Evolutionary conservation across 1,284 basidiomycete species (phyloP), one percentile per base, ranked within the genome.

Genomic region (Trametes polyzona): DNA sequence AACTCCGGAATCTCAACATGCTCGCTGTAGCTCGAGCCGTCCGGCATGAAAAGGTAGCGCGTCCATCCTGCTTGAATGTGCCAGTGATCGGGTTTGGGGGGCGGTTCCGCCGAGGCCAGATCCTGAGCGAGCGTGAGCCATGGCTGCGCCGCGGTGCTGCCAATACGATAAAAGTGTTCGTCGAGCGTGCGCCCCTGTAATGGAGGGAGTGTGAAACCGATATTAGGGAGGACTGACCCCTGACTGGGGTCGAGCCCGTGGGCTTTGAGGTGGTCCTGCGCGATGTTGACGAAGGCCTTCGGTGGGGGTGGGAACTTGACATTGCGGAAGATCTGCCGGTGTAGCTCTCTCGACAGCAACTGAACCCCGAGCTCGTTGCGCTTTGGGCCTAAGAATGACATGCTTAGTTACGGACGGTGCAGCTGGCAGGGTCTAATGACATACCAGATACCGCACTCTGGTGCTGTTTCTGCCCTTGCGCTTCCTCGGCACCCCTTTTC

Each of bases 331-430:
- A 97, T 81, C 70, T 98, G 96, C 4, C 78, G 69, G 72, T 96
- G 95, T 16, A 98, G 75, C 26, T 78, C 76, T 5, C 85, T 81
- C 3, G 95, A 93, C 29, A 99, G 84, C 47, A 98, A 83, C 71
- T 99, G 96, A 2, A 98, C 96, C 17, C 96, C 95, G 30, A 95
- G 81, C 62, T 92, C 84, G 68, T 97, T 98, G 50, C 93, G 84
- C 69, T 87, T 85, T 51, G 79, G 83, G 7, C 42, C 56, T 51
- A 32, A 14, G 0, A 19, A 1, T 16, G 8, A 23, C 35, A 21
- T 11, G 4, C 35, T 24, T 17, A 24, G 27, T 2, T 0, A 8
- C 24, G 19, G 6, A 8, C 6, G 21, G 16, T 21, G 17, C 21
- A 14, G 21, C n/a, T n/a, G 24, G 36, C n/a, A n/a, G 11, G 23